Evolutionary conservation across 495 filamentous ascomycete genomes (phyloP), one percentile per base, ranked within the genome.

Genomic region (Cercophora sp.): DNA sequence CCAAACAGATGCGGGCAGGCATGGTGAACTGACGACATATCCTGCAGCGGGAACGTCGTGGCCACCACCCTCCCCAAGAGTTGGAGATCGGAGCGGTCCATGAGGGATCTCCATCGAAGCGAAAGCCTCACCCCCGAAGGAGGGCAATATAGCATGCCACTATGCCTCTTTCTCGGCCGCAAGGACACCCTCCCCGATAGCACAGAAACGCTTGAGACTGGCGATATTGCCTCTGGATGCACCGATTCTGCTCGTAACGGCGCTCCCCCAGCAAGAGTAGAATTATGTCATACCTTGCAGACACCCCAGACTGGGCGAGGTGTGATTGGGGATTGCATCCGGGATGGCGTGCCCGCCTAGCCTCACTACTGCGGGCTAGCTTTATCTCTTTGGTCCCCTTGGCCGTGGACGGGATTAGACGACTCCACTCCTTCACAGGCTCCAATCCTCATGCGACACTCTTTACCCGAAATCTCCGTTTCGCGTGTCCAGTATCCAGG

Each of bases 221-320:
- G n/a, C n/a, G n/a, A n/a, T n/a, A n/a, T n/a, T n/a, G n/a, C n/a
- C n/a, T n/a, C n/a, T n/a, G n/a, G n/a, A n/a, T n/a, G n/a, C n/a
- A n/a, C n/a, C n/a, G n/a, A n/a, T n/a, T n/a, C n/a, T n/a, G n/a
- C n/a, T n/a, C n/a, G n/a, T n/a, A n/a, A n/a, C n/a, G n/a, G n/a
- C n/a, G n/a, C n/a, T n/a, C n/a, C 5, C n/a, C 13, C 5, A 16
- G 3, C 16, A 15, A 19, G 35, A 27, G 48, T 41, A 36, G 13
- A 40, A 51, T 51, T 51, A 51, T 51, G 48, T 51, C 48, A 51
- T 48, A 48, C 36, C 36, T 16, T 24, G 25, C 48, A 24, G 36
- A 15, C 19, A 8, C 26, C 20, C 24, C 15, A 13, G 46, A 37
- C 32, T 31, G 35, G 31, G 35, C 25, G 35, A 41, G 22, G 8